Evolutionary conservation across 768 basidiomycete genomes (phyloP), one percentile per base, ranked within the genome.

Genomic region (Leucocoprinus sp.): DNA sequence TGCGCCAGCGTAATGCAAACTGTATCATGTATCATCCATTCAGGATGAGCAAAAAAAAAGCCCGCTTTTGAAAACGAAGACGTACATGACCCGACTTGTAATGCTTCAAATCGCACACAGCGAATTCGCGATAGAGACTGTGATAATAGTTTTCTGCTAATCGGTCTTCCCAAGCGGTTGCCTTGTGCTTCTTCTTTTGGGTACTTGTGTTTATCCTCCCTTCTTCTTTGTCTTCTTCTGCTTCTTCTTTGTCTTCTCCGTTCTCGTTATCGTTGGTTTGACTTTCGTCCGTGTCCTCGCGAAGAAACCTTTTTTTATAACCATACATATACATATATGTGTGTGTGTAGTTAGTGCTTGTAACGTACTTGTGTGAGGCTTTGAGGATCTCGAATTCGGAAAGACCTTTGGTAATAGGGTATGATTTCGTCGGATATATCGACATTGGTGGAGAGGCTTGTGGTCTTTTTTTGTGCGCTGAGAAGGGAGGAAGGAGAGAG

Each of bases 1-100:
- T 93, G 26, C 95, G 73, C 95, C 95, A 98, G 11, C 95, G 82
- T 4, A 98, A 73, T 0, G 92, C 80, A 58, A 98, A 84, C 83
- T 31, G 14, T 17, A 26, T n/a, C n/a, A n/a, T n/a, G n/a, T n/a
- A n/a, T n/a, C n/a, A n/a, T n/a, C n/a, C n/a, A n/a, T n/a, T n/a
- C n/a, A n/a, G n/a, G n/a, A n/a, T n/a, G n/a, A n/a, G n/a, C n/a
- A n/a, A n/a, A n/a, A n/a, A n/a, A n/a, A n/a, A n/a, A n/a, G n/a
- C n/a, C n/a, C n/a, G n/a, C n/a, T n/a, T n/a, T 21, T 29, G 14
- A 9, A 29, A 19, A 42, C 11, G 37, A 23, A 18, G 15, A 60
- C 82, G 52, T 50, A 93, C 91, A 50, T 87, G 84, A 12, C 90
- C 88, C 0, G 85, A 81, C 66, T 92, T 96, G 71, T 89, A 96